These are phyloP conservation scores for Aspergillus floridensis DNA, from an alignment of 2,329 filamentous ascomycete genomes.

Conservation along the genomic window DNA sequence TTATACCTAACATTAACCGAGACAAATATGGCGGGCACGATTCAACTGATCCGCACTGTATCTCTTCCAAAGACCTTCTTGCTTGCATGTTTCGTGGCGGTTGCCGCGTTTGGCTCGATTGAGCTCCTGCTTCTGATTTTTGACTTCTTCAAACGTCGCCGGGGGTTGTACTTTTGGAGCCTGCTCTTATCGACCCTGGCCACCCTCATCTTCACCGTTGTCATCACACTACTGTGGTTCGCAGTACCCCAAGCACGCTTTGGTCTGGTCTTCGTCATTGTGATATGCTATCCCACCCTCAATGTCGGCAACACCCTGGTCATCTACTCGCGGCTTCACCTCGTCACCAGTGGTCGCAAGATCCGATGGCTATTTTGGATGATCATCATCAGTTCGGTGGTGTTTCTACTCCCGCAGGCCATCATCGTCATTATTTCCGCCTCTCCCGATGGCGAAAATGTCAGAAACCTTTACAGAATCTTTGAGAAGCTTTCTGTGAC, in stretches of 20 bases:
- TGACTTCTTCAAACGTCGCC: constrained; percentile 41
- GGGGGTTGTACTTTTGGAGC: constrained; percentile 49
- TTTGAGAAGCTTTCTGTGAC: constrained; percentile 51
- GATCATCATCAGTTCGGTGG: constrained; percentile 39
- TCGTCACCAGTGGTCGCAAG: constrained; percentile 36
- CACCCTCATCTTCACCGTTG: constrained; percentile 34
- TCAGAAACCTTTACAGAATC: constrained; percentile 17
- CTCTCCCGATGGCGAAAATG: constrained; percentile 18
- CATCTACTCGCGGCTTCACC: constrained; percentile 47
- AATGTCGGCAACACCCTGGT: constrained; percentile 43
- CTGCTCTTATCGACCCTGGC: constrained; percentile 37
- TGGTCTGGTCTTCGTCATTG: not conserved
- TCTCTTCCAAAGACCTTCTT: not conserved
- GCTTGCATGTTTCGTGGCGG: constrained; percentile 7
- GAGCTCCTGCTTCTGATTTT: constrained; percentile 46
- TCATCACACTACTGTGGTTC: constrained; percentile 21
- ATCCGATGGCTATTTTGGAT: constrained; percentile 39
- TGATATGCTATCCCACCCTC: constrained; percentile 39
- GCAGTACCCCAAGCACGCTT: not conserved
- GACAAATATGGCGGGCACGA: not conserved
- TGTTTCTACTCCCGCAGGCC: constrained; percentile 35
- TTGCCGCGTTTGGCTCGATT: constrained; percentile 39
- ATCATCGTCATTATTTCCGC: constrained; percentile 34
- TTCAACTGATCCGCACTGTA: not conserved
- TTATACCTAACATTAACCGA: not conserved